Evolutionary conservation across 2,329 filamentous ascomycete species (phyloP).

Genomic region (Penicillium sp.): DNA sequence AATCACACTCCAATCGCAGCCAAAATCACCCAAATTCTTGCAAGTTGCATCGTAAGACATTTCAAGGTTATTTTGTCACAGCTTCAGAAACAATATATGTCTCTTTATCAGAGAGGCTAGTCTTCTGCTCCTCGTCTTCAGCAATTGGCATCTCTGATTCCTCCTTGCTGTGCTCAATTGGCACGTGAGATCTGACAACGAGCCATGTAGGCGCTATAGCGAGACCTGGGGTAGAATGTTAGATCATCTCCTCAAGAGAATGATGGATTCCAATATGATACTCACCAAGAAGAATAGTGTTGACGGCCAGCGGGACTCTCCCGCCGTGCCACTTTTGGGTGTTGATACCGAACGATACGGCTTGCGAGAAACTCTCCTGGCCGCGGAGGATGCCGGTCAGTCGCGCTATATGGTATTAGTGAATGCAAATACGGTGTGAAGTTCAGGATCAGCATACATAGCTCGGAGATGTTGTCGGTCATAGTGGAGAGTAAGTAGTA

Average conservation of each 20-base stretch:
- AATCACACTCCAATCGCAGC: too few relatives aligned
- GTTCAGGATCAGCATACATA: conserved; percentile 17
- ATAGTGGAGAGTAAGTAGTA: conserved; percentile 55
- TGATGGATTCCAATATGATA: not conserved
- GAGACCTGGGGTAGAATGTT: conserved; percentile 14
- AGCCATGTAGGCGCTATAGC: conserved; percentile 30
- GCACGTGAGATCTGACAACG: conserved; percentile 21
- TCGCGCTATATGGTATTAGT: conserved; percentile 26
- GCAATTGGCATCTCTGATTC: not conserved
- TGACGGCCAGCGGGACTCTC: conserved; percentile 42
- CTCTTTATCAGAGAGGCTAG: not conserved
- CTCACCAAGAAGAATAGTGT: conserved; percentile 35
- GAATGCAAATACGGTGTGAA: not conserved
- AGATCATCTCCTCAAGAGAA: too few relatives aligned
- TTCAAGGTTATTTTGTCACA: not conserved
- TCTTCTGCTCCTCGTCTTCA: conserved; percentile 17
- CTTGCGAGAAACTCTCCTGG: conserved; percentile 47
- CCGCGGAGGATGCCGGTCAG: conserved; percentile 45
- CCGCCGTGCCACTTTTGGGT: conserved; percentile 45
- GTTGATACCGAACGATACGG: conserved; percentile 45
- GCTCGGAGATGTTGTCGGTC: conserved; percentile 55
- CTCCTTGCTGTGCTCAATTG: conserved; percentile 19
- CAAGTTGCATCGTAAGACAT: too few relatives aligned
- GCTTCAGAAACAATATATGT: not conserved
- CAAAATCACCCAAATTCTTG: too few relatives aligned